phyloP scores from a whole-genome alignment of 345 rosid genomes.

The Turnera subulata region DNA sequence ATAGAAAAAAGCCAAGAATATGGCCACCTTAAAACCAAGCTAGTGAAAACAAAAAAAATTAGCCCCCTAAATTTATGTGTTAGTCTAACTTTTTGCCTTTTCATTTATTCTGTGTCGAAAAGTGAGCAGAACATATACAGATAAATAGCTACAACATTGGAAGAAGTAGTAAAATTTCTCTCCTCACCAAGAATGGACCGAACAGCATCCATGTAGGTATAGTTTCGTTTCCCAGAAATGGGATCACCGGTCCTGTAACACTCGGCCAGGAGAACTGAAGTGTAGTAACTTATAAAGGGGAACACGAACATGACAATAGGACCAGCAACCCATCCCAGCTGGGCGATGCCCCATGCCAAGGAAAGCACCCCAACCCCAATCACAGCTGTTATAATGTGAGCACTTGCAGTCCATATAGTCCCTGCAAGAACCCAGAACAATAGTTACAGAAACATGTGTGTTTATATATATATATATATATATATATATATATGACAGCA shows the following conservation, averaged over 20 bases:
- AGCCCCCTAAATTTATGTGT: too few relatives aligned
- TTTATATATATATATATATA: not conserved
- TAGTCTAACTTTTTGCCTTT: not conserved
- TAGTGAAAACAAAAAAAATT: too few relatives aligned
- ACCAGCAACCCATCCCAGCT: conserved; percentile 26
- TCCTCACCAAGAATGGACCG: conserved; percentile 35
- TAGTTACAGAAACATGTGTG: not conserved
- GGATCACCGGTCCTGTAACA: conserved; percentile 45
- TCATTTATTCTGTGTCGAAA: not conserved
- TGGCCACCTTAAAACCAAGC: too few relatives aligned
- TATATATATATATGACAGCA: not conserved
- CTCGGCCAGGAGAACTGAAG: conserved; percentile 26
- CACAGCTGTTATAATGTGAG: conserved; percentile 24
- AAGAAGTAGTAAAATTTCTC: not conserved
- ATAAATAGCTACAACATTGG: too few relatives aligned
- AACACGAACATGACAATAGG: conserved; percentile 8
- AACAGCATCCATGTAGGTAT: conserved; percentile 41
- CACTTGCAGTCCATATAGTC: conserved; percentile 8
- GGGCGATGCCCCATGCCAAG: conserved; percentile 23
- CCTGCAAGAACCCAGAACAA: conserved; percentile 10
- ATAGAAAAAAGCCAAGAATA: not conserved
- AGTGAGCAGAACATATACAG: not conserved
- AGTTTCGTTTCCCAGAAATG: conserved; percentile 37
- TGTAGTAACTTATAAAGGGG: conserved; percentile 16
- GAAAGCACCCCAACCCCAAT: conserved; percentile 24